Base-by-base conservation (phyloP, 139 green algal genomes). In the Pleodorina starrii region DNA sequence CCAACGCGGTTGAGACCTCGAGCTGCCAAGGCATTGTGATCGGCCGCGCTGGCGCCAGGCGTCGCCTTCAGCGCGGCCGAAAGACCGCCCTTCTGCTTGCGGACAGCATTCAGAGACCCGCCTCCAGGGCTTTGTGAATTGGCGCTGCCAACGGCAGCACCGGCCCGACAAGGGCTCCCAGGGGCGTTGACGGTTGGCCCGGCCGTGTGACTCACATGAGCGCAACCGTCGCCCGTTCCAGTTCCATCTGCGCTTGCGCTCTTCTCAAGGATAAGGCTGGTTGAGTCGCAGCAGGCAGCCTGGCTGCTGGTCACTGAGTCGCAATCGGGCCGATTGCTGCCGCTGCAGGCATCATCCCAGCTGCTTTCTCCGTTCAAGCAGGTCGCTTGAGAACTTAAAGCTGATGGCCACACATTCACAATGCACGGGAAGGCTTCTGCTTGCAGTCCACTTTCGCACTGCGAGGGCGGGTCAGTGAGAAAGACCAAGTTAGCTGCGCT, bases 351-450 rank as follows among this genome's bases (percentile, higher is more conserved):
- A 38, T 11, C 19, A 36, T 35, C 32, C 21, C 1, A 73, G 16
- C 2, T 35, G 63, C 27, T 35, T 73, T 73, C 63, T 16, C 6
- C 27, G 35, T 35, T 35, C 21, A 73, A 73, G 63, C 63, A 73
- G 16, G 63, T 40, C 35, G 63, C 63, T 40, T 73, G 63, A 40
- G 63, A 73, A 38, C 63, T 73, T 35, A 73, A 2, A 11, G 40
- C 72, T 6, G 38, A 3, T 48, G 72, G 72, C 72, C 72, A 80
- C 32, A 80, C 72, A 35, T 80, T 80, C 5, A 80, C 27, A 19
- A 80, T 80, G 40, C 72, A 80, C 5, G 72, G 72, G 16, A 80
- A 80, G 2, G 72, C 72, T 23, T 11, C 72, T 21, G 10, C 38
- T n/a, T n/a, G n/a, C n/a, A n/a, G n/a, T n/a, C n/a, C n/a, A n/a